Evolutionary conservation across 352 stramenopile species (phyloP).

Genomic region (Elongisporangium prolatum): DNA sequence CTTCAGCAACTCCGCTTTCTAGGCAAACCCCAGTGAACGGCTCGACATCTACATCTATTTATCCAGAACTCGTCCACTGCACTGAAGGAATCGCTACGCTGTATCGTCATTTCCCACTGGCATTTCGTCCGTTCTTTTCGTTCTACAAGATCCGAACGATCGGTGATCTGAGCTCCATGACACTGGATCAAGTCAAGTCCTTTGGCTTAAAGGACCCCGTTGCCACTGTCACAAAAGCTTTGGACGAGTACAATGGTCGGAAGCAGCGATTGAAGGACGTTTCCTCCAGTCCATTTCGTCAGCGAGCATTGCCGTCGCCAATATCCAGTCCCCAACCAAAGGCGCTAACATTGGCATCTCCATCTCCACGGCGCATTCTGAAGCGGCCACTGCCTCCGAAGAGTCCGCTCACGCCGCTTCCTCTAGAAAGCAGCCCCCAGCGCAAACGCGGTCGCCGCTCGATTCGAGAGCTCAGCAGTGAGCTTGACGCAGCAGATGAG

Average conservation of each 20-base stretch:
- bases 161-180: slow-evolving; percentile 52
- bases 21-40: not conserved
- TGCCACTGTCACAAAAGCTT: slow-evolving; percentile 38
- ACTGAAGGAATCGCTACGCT: slow-evolving; percentile 43
- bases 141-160: slow-evolving; percentile 73
- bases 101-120: slow-evolving; percentile 46
- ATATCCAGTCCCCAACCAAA: slow-evolving; percentile 10
- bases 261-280: slow-evolving; percentile 33
- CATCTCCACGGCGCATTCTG: slow-evolving; percentile 23
- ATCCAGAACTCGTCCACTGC: slow-evolving; percentile 37
- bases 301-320: slow-evolving; percentile 13
- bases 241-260: slow-evolving; percentile 46
- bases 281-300: slow-evolving; percentile 32
- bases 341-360: slow-evolving; percentile 16
- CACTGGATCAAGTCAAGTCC: slow-evolving; percentile 39
- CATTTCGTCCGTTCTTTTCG: slow-evolving; percentile 47
- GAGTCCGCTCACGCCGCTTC: slow-evolving; percentile 11
- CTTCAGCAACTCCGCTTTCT: not conserved
- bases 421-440: slow-evolving; percentile 22
- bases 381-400: slow-evolving; percentile 27
- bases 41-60: slow-evolving; percentile 19
- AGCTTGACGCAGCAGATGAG: slow-evolving; percentile 14
- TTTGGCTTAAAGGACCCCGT: slow-evolving; percentile 62
- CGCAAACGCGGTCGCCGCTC: slow-evolving; percentile 45
- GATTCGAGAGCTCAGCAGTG: slow-evolving; percentile 26